Evolutionary conservation across 192 early-diverging fungal genomes (phyloP).

Genomic region (Gigaspora rosea): DNA sequence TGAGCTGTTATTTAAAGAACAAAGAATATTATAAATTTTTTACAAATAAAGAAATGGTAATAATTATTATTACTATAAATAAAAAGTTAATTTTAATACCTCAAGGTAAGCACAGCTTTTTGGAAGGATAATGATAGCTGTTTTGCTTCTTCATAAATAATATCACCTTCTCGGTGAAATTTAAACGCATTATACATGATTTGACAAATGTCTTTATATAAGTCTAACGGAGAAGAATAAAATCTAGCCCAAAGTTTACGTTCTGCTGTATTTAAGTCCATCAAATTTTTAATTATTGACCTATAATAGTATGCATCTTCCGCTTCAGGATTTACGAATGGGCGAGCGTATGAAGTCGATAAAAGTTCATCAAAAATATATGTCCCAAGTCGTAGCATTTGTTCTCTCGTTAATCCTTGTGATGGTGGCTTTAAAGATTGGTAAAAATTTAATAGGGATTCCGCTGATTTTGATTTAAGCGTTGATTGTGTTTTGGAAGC

Average conservation of each 20-base stretch:
- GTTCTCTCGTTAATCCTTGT: not conserved
- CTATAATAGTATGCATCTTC: slow-evolving; percentile 40
- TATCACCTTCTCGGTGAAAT: slow-evolving; percentile 15
- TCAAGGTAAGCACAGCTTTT: not conserved
- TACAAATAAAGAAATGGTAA: too few relatives aligned
- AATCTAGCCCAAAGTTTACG: slow-evolving; percentile 49
- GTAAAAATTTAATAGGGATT: not conserved
- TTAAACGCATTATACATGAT: slow-evolving; percentile 28
- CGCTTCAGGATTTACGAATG: slow-evolving; percentile 27
- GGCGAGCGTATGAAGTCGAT: slow-evolving; percentile 10
- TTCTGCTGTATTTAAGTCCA: slow-evolving; percentile 58
- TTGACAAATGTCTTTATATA: slow-evolving; percentile 23
- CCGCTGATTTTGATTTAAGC: not conserved
- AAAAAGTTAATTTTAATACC: not conserved
- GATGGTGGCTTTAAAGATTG: not conserved
- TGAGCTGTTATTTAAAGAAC: not conserved
- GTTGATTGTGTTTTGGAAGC: too few relatives aligned
- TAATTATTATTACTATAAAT: not conserved
- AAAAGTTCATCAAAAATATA: slow-evolving; percentile 27
- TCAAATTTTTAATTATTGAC: slow-evolving; percentile 48
- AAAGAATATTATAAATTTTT: too few relatives aligned
- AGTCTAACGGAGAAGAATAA: not conserved
- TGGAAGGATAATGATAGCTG: not conserved
- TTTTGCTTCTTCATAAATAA: slow-evolving; percentile 25
- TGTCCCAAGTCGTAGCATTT: slow-evolving; percentile 25